These are phyloP conservation scores for Ettlia oleoabundans DNA, from an alignment of 139 green algal species.

Conservation along the genomic window DNA sequence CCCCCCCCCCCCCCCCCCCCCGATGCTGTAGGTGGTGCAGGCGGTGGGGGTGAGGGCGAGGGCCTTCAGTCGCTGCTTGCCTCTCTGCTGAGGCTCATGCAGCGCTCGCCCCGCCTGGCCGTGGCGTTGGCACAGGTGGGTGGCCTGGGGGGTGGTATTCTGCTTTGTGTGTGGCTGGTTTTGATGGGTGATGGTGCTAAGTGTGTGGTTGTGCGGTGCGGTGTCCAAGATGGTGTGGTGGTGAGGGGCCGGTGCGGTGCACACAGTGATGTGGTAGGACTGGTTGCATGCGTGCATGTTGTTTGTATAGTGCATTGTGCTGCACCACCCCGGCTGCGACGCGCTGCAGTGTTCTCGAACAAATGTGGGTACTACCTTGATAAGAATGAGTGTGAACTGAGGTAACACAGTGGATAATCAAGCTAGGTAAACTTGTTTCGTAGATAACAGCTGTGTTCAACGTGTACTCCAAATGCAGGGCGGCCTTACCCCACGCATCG, in stretches of 20 bases:
- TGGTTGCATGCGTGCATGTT: not conserved
- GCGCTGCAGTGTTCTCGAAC: too few relatives aligned
- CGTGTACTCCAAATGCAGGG: constrained; percentile 2
- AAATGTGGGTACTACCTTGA: too few relatives aligned
- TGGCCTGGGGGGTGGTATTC: not conserved
- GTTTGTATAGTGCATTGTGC: too few relatives aligned
- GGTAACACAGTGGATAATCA: too few relatives aligned
- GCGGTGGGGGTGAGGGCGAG: constrained; percentile 36
- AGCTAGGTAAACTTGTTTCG: too few relatives aligned
- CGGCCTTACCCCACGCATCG: constrained; percentile 45
- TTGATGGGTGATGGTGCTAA: not conserved
- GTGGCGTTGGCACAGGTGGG: constrained; percentile 33
- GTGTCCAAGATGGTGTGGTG: not conserved
- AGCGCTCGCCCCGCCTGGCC: constrained; percentile 42
- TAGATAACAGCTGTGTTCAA: too few relatives aligned
- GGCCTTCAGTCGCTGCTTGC: constrained; percentile 44
- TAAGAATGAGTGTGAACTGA: too few relatives aligned
- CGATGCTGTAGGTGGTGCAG: not conserved
- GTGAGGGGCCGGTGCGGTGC: not conserved
- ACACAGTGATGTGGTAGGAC: not conserved
- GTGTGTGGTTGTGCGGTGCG: not conserved
- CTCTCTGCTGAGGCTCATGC: constrained; percentile 47
- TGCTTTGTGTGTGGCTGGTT: too few relatives aligned
- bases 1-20: too few relatives aligned
- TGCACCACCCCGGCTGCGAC: too few relatives aligned